Base-by-base conservation (phyloP, 1,284 basidiomycete genomes). In the Phenoliferia sp. region DNA sequence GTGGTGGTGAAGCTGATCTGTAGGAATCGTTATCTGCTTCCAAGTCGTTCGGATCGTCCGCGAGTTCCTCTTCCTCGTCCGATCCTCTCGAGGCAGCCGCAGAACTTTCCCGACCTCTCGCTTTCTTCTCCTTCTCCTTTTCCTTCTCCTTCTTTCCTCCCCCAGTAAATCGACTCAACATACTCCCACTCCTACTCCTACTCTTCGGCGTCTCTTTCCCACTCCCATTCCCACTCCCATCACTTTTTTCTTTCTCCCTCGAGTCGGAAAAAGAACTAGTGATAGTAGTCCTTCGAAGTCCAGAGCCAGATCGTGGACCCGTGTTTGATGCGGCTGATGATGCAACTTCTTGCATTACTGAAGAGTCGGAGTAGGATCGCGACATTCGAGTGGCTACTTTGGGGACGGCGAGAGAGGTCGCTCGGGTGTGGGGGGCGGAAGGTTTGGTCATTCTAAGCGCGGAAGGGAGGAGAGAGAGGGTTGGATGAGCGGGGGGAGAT, bases 341-440 rank as follows among this genome's bases (percentile, higher is more conserved):
- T 3, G 34, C n/a, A 12, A 28, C 6, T 3, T 26, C n/a, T 2
- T 44, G 39, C 48, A 52, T 52, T 17, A 60, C 33, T 3, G 66
- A 68, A 0, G 69, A 70, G 5, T 70, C 69, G 32, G 66, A 68
- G 3, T 63, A 50, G 2, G 69, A 68, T 15, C 69, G 63, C 22
- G 64, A 61, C 69, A 67, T 66, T 15, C 69, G 64, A 0, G 66
- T 66, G 12, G 63, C 26, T 7, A 56, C 35, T 22, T 34, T 12
- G 3, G 63, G 32, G 52, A 35, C 29, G 17, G 22, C 35, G 9
- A 48, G 36, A 2, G 66, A 32, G 16, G 61, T 56, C n/a, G 55
- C 36, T 31, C 60, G 68, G 2, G 65, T 32, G n/a, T 61, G 62
- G 3, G 59, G 3, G 22, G 19, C 22, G 17, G 48, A 26, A n/a